Conservation (phyloP, 768 basidiomycete genomes). For the Agaricus blazei region DNA sequence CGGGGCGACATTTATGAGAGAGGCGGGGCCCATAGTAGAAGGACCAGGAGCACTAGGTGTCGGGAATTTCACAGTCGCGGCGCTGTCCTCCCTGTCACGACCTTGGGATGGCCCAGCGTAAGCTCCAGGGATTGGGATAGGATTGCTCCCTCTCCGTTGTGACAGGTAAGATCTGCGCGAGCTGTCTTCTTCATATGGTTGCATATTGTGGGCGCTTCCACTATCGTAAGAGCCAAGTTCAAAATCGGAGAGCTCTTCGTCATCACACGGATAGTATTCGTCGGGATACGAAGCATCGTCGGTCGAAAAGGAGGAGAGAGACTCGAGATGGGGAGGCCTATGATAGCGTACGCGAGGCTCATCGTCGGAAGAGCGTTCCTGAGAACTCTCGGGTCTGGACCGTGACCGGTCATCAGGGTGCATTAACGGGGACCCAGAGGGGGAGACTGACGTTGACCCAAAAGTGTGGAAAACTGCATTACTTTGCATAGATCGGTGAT, state of each 20-base stretch:
- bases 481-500: conserved; percentile 13
- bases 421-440: conserved; percentile 38
- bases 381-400: not conserved
- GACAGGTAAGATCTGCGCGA: conserved; percentile 7
- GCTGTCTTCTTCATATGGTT: conserved; percentile 16
- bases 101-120: conserved; percentile 17
- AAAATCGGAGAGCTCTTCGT: conserved; percentile 35
- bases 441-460: conserved; percentile 37
- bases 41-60: conserved; percentile 1
- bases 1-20: conserved; percentile 3
- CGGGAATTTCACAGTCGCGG: conserved; percentile 31
- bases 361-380: conserved; percentile 3
- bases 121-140: conserved; percentile 53
- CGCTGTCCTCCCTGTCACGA: conserved; percentile 53
- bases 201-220: conserved; percentile 20
- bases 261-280: conserved; percentile 40
- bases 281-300: conserved; percentile 18
- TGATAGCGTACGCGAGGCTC: conserved; percentile 25
- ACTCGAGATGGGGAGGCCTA: conserved; percentile 18
- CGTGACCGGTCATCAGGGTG: conserved; percentile 17
- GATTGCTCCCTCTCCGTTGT: conserved; percentile 49
- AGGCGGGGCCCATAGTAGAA: conserved; percentile 15
- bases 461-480: conserved; percentile 48
- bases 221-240: conserved; percentile 34
- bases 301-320: conserved; percentile 20